These are phyloP conservation scores for Colletotrichum cuscutae DNA, from an alignment of 2,329 filamentous ascomycete species.

Conservation along the genomic window DNA sequence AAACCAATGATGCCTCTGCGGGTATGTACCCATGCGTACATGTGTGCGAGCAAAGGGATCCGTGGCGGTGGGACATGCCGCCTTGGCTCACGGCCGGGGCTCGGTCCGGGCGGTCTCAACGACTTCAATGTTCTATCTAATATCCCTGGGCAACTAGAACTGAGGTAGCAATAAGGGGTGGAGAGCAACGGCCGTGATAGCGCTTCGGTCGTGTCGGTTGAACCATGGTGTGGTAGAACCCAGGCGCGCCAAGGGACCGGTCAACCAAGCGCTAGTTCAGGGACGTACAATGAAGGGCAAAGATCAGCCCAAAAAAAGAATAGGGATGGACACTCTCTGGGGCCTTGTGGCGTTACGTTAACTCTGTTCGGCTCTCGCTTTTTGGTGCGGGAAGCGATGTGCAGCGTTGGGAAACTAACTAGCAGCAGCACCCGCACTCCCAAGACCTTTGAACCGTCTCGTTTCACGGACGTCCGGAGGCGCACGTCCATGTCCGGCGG, in stretches of 20 bases:
- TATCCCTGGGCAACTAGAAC: neutral
- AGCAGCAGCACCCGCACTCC: neutral
- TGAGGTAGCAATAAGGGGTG: neutral
- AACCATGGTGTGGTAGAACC: neutral
- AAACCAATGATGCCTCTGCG: constrained; percentile 5
- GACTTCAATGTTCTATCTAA: neutral
- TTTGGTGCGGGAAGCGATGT: constrained; percentile 33
- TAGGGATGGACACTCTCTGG: constrained; percentile 16
- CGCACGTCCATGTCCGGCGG: constrained; percentile 29
- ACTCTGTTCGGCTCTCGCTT: constrained; percentile 28
- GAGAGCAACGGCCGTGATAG: neutral
- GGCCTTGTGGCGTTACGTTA: neutral
- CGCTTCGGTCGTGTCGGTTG: neutral
- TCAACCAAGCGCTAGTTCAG: constrained; percentile 10
- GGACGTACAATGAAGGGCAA: neutral
- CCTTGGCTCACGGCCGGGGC: constrained; percentile 27
- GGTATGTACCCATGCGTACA: neutral
- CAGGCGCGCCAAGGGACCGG: constrained; percentile 15
- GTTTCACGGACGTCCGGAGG: constrained; percentile 35
- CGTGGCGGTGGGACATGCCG: constrained; percentile 25
- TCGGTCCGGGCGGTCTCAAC: constrained; percentile 22
- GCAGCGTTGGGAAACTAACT: constrained; percentile 19
- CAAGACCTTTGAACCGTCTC: constrained; percentile 9
- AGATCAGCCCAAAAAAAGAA: constrained; percentile 15
- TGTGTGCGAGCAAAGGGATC: constrained; percentile 16